phyloP scores from a whole-genome alignment of 345 rosid species.

The Balakata baccata region DNA sequence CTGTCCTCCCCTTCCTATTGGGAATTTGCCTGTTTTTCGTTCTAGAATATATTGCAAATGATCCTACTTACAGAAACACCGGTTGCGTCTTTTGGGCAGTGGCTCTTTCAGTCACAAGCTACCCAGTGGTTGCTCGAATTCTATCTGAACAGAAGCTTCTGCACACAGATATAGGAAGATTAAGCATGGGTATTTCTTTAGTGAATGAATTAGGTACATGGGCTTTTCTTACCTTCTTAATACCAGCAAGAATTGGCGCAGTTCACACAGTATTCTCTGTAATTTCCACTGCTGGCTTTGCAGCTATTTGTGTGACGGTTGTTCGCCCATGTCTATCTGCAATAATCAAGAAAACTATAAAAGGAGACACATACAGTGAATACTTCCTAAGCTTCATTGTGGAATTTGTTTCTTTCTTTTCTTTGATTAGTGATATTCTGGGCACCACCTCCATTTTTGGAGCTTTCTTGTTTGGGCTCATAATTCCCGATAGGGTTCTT shows the following conservation, averaged over 20 bases:
- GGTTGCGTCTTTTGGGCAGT: slow-evolving; percentile 18
- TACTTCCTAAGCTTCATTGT: slow-evolving; percentile 14
- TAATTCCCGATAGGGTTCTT: slow-evolving; percentile 39
- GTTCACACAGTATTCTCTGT: background rate
- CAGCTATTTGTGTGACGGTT: slow-evolving; percentile 11
- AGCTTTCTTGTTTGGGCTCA: slow-evolving; percentile 49
- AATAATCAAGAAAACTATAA: slow-evolving; percentile 12
- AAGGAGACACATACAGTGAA: slow-evolving; percentile 10
- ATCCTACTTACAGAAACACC: background rate
- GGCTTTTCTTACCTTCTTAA: slow-evolving; percentile 19
- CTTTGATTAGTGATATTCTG: slow-evolving; percentile 30
- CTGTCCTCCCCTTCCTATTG: slow-evolving; percentile 30
- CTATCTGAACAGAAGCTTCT: slow-evolving; percentile 26
- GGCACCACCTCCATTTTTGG: slow-evolving; percentile 44
- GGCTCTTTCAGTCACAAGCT: slow-evolving; percentile 24
- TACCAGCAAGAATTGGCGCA: background rate
- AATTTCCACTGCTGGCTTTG: slow-evolving; percentile 2
- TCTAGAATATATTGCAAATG: background rate
- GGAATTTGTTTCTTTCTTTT: slow-evolving; percentile 31
- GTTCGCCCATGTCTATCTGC: slow-evolving; percentile 22
- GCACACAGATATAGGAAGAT: slow-evolving; percentile 31
- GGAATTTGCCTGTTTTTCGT: slow-evolving; percentile 38
- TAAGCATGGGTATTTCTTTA: slow-evolving; percentile 17
- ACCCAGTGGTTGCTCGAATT: slow-evolving; percentile 25
- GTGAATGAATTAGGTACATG: slow-evolving; percentile 26